These are phyloP conservation scores for Pecoramyces ruminantium DNA, from an alignment of 192 early-diverging fungal species.

Conservation along the genomic window DNA sequence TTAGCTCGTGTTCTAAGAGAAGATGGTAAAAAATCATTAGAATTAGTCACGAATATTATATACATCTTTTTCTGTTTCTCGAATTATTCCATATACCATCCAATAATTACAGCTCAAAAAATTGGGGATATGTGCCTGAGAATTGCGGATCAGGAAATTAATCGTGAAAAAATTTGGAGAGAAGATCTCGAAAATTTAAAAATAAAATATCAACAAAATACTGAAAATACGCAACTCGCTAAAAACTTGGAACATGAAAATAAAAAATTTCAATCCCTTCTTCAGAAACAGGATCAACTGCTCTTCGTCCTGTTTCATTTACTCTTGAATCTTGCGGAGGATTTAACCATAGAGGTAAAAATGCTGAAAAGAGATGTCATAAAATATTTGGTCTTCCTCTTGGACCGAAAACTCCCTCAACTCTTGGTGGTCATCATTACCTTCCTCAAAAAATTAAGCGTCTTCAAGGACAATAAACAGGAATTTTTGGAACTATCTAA, in stretches of 20 bases:
- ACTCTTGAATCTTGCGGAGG: constrained; percentile 30
- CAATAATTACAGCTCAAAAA: constrained; percentile 32
- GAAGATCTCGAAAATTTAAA: constrained; percentile 18
- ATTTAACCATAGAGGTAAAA: constrained; percentile 33
- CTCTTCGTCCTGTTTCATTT: constrained; percentile 40
- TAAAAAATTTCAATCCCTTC: constrained; percentile 30
- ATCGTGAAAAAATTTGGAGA: constrained; percentile 20
- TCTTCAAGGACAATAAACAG: constrained; percentile 36
- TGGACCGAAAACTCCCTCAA: constrained; percentile 26
- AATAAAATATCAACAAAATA: constrained; percentile 11
- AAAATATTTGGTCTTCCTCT: constrained; percentile 18
- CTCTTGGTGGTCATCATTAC: constrained; percentile 22
- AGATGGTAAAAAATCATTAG: constrained; percentile 25
- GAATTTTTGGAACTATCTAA: constrained; percentile 17
- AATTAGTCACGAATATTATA: constrained; percentile 35
- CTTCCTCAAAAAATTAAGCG: constrained; percentile 29
- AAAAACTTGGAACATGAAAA: constrained; percentile 22
- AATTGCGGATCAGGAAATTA: constrained; percentile 25
- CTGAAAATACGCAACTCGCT: constrained; percentile 9
- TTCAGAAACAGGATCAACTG: constrained; percentile 36
- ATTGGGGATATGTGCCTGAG: constrained; percentile 38
- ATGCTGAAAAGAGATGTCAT: constrained; percentile 38
- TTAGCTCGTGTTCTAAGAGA: constrained; percentile 34
- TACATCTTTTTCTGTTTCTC: constrained; percentile 39
- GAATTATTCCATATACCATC: constrained; percentile 28